Evolutionary conservation across 2,329 filamentous ascomycete species (phyloP).

Genomic region (Capronia coronata): DNA sequence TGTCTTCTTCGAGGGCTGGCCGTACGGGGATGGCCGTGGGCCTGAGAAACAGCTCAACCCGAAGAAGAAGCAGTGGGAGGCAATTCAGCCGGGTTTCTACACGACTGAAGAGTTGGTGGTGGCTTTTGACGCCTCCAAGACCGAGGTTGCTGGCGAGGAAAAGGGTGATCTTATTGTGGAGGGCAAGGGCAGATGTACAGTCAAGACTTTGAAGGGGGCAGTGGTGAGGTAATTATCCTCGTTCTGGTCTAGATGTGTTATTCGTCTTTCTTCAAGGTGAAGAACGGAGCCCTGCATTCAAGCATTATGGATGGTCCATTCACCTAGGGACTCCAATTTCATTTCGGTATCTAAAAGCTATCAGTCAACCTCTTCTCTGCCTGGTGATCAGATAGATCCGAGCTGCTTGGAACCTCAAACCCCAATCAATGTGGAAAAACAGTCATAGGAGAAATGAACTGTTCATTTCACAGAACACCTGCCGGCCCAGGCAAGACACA

Average conservation of each 20-base stretch:
- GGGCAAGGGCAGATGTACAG: slow-evolving; percentile 69
- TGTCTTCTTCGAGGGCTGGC: slow-evolving; percentile 89
- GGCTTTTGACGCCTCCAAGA: slow-evolving; percentile 71
- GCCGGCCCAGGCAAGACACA: too few relatives aligned
- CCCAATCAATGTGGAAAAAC: too few relatives aligned
- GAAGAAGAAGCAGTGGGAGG: slow-evolving; percentile 99
- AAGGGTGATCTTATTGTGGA: slow-evolving; percentile 64
- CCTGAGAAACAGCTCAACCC: slow-evolving; percentile 92
- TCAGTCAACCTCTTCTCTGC: too few relatives aligned
- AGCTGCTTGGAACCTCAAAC: too few relatives aligned
- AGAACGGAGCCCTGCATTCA: too few relatives aligned
- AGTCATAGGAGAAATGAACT: too few relatives aligned
- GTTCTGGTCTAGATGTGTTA: background rate
- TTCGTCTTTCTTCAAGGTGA: background rate
- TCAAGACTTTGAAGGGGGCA: slow-evolving; percentile 74
- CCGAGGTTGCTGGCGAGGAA: slow-evolving; percentile 61
- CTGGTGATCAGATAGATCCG: too few relatives aligned
- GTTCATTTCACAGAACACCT: too few relatives aligned
- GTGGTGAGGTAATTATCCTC: slow-evolving; percentile 21
- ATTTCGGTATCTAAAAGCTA: too few relatives aligned
- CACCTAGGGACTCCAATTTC: too few relatives aligned
- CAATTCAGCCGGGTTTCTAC: slow-evolving; percentile 89
- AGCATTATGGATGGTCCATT: too few relatives aligned
- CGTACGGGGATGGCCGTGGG: slow-evolving; percentile 56
- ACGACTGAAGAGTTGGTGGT: slow-evolving; percentile 77